phyloP scores from a whole-genome alignment of 768 basidiomycete genomes.

The Lyophyllum shimeji region DNA sequence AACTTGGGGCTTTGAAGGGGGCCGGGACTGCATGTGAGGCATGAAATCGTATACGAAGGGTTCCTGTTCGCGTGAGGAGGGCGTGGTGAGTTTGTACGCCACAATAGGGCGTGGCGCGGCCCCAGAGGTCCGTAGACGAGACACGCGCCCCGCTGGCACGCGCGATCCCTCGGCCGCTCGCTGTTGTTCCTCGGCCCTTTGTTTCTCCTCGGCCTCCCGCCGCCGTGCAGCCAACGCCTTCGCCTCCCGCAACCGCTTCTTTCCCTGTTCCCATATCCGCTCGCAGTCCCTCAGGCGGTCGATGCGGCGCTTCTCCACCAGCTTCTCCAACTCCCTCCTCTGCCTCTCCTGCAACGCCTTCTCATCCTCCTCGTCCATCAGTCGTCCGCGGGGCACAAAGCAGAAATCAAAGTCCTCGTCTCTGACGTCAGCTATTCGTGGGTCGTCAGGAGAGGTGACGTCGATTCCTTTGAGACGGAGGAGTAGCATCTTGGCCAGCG shows the following conservation, averaged over 20 bases:
- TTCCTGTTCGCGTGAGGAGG: slow-evolving; percentile 14
- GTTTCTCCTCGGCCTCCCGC: slow-evolving; percentile 31
- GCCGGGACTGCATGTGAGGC: slow-evolving; percentile 12
- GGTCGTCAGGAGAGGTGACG: slow-evolving; percentile 57
- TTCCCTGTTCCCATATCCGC: slow-evolving; percentile 48
- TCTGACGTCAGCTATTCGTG: slow-evolving; percentile 59
- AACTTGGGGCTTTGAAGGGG: slow-evolving; percentile 1
- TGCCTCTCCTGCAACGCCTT: slow-evolving; percentile 27
- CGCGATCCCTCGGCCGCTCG: slow-evolving; percentile 14
- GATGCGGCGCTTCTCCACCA: slow-evolving; percentile 33
- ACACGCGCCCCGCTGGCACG: slow-evolving; percentile 27
- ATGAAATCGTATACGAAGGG: slow-evolving; percentile 29
- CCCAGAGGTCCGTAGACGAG: neutral
- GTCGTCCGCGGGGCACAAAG: slow-evolving; percentile 42
- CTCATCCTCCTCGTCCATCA: slow-evolving; percentile 43
- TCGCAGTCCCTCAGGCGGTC: slow-evolving; percentile 46
- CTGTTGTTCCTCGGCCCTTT: slow-evolving; percentile 25
- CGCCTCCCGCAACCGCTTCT: slow-evolving; percentile 40
- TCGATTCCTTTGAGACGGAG: slow-evolving; percentile 63
- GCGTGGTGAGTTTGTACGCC: slow-evolving; percentile 17
- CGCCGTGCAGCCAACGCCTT: slow-evolving; percentile 30
- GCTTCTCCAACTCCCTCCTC: slow-evolving; percentile 32
- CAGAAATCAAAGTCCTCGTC: slow-evolving; percentile 51
- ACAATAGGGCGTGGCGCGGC: slow-evolving; percentile 17
- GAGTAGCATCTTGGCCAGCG: slow-evolving; percentile 63